Conservation (phyloP, 2,329 filamentous ascomycete species). For the Calonectria hongkongensis region DNA sequence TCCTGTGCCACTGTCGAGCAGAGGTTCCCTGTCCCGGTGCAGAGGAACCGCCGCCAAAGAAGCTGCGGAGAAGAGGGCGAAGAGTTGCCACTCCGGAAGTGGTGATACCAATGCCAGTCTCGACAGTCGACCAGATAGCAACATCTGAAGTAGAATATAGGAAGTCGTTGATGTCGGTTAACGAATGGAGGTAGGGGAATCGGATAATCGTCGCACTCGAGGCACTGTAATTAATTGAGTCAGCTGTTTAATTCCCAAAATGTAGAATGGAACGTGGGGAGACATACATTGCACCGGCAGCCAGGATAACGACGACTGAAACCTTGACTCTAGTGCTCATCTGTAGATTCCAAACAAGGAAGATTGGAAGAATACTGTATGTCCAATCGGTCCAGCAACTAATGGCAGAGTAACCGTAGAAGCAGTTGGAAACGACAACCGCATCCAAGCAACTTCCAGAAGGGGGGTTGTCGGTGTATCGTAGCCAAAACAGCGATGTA, state of each 20-base stretch:
- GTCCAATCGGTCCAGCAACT: constrained; percentile 64
- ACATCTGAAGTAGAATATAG: constrained; percentile 66
- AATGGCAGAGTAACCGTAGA: constrained; percentile 63
- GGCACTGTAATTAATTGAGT: neutral
- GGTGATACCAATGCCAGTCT: constrained; percentile 17
- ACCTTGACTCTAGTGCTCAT: constrained; percentile 18
- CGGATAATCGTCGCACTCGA: constrained; percentile 65
- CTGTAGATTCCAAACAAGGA: constrained; percentile 59
- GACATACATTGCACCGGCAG: constrained; percentile 10
- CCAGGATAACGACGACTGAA: neutral
- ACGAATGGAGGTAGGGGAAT: constrained; percentile 62
- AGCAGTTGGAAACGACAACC: constrained; percentile 54
- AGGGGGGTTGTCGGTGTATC: constrained; percentile 2
- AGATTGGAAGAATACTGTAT: constrained; percentile 62
- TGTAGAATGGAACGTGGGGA: too few relatives aligned
- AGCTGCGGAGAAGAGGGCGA: constrained; percentile 53
- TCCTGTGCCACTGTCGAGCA: constrained; percentile 47
- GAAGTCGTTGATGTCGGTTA: constrained; percentile 63
- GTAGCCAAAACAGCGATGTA: constrained; percentile 10
- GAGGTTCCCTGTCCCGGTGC: constrained; percentile 48
- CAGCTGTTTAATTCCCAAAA: neutral
- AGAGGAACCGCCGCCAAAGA: constrained; percentile 44
- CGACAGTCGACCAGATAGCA: constrained; percentile 39
- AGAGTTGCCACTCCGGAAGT: constrained; percentile 15
- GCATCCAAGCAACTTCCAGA: constrained; percentile 37